Conservation (phyloP, 2,329 filamentous ascomycete genomes). For the Arachnomyces sp. region DNA sequence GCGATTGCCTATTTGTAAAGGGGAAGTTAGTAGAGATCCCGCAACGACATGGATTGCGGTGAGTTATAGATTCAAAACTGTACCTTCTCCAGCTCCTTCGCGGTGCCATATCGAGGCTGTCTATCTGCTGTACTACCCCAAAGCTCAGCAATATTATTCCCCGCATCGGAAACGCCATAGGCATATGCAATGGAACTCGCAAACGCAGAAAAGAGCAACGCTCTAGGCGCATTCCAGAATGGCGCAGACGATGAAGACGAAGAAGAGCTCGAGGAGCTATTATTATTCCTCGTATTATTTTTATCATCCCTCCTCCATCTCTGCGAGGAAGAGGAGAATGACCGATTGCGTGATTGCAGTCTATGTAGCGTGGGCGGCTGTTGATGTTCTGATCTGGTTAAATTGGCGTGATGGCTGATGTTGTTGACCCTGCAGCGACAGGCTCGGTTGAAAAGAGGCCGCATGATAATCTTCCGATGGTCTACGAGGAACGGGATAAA, state of each 20-base stretch:
- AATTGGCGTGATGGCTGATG: no score
- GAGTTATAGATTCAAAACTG: not conserved
- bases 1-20: slow-evolving; percentile 42
- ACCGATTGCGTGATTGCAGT: no score
- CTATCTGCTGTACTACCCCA: slow-evolving; percentile 5
- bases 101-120: slow-evolving; percentile 30
- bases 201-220: slow-evolving; percentile 39
- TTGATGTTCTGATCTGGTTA: no score
- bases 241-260: slow-evolving; percentile 9
- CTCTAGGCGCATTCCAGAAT: slow-evolving; percentile 30
- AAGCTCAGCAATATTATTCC: slow-evolving; percentile 20
- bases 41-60: not conserved
- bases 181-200: slow-evolving; percentile 46
- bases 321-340: not conserved
- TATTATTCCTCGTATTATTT: slow-evolving; percentile 37
- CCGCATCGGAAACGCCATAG: slow-evolving; percentile 38
- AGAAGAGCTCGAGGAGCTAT: slow-evolving; percentile 24
- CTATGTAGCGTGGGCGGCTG: no score
- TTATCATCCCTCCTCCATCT: not conserved
- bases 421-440: no score
- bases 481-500: no score
- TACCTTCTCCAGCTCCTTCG: slow-evolving; percentile 33
- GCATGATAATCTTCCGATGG: no score
- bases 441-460: no score
- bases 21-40: not conserved